Evolutionary conservation across 176 grass and related monocot genomes (phyloP), one percentile per base, ranked within the genome.

Genomic region (Otatea glauca): DNA sequence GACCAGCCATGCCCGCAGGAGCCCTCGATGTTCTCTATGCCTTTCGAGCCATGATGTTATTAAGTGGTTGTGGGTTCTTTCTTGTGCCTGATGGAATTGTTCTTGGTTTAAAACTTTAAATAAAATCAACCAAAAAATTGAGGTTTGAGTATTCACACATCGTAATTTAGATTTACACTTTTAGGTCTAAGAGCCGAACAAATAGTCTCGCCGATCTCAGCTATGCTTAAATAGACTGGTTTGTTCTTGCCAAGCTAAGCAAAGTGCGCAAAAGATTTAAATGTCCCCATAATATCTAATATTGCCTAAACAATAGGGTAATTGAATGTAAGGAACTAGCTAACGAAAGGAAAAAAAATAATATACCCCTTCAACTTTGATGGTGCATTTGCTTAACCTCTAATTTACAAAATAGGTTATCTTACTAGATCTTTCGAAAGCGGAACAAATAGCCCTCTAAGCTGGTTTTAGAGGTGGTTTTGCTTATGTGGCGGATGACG

Each of bases 211-310:
- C 37, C 8, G 29, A 17, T 71, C 23, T 17, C 8, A 58, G 8
- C 20, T 58, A 51, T 51, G 49, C 49, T 12, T 51, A 39, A 41
- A 42, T 60, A 25, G 7, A 41, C 49, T 59, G 35, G 39, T 69
- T 43, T 85, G 39, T 54, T 78, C 14, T 68, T 68, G 63, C 18
- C 38, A 34, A 78, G 18, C 17, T 14, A 63, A 59, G 23, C 56
- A 29, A 82, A 83, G 50, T 2, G 43, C 45, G 6, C 2, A 8
- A 48, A 82, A 45, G 53, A 49, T 83, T 11, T 6, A 62, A 60
- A 82, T 32, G 17, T 69, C 35, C 34, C 35, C 35, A 37, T 37
- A 70, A 17, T 23, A 43, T 43, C 17, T 68, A 23, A 49, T 72
- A 9, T 27, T 72, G 12, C 69, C 23, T 48, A 49, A 27, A 29